Base-by-base conservation (phyloP, 768 basidiomycete species). In the Leccinellum luteum region DNA sequence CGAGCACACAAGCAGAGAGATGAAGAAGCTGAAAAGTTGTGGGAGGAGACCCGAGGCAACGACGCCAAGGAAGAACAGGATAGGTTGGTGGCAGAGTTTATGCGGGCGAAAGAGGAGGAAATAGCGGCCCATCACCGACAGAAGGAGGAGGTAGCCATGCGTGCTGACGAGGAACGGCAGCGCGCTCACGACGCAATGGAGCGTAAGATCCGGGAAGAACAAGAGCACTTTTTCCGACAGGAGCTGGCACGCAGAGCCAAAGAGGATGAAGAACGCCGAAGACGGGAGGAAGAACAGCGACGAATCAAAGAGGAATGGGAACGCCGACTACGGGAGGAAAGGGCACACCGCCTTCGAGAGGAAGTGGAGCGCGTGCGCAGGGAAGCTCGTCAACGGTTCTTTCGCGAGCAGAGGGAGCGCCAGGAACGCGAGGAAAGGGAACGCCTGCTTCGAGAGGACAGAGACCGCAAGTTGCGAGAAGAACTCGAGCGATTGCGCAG, bases 121-220 rank as follows among this genome's bases (percentile, higher is more conserved):
- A 32, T 0, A 1, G 52, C 56, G 34, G 51, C 51, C 17, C 61
- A 56, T 21, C n/a, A 21, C 31, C 63, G 35, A 6, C 53, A 17
- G 3, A 28, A 47, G 47, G 62, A 69, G 28, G 62, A 66, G 34
- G 61, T 52, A n/a, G 59, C 52, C 13, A 31, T 59, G 23, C 60
- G 55, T 27, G 59, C 47, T 0, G 66, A 65, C 32, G 48, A 54
- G 34, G 62, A 60, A 32, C 61, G 54, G 17, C 64, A 45, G 10
- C 65, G 62, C 10, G 62, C 52, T 1, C 65, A 69, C 25, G 60
- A 70, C n/a, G 60, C 59, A 5, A 50, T 27, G 27, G 67, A 71
- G 27, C 69, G 71, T 35, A 54, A 25, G 34, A 17, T 65, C 6
- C 52, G 62, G 3, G 71, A 69, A 23, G 60, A 61, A 21, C 66